phyloP scores from a whole-genome alignment of 2,329 filamentous ascomycete species.

The Colletotrichum coccodes region DNA sequence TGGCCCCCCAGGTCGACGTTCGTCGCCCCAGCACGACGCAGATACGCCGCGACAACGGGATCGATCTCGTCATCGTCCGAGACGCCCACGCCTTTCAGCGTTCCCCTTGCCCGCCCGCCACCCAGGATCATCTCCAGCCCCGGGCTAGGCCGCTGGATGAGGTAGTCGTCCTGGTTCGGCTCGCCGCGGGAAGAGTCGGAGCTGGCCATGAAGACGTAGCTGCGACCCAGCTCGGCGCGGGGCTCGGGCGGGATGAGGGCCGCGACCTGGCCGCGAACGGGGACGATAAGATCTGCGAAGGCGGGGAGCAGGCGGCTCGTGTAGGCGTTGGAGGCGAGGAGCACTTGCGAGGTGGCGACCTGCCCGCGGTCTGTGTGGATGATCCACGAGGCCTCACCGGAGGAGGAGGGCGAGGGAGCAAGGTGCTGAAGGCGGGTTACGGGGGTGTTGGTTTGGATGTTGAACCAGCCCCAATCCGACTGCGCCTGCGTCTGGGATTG shows the following conservation, averaged over 20 bases:
- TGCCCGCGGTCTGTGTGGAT: conserved; percentile 76
- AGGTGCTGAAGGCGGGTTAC: conserved; percentile 60
- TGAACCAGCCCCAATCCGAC: conserved; percentile 55
- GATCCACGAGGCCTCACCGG: conserved; percentile 57
- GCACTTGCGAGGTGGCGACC: conserved; percentile 69
- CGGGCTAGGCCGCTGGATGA: conserved; percentile 73
- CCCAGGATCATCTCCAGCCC: conserved; percentile 75
- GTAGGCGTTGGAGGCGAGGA: conserved; percentile 87
- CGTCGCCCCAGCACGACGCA: conserved; percentile 57
- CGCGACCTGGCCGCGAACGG: conserved; percentile 79
- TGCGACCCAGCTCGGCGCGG: conserved; percentile 58
- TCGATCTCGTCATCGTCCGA: conserved; percentile 70
- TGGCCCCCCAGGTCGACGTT: conserved; percentile 52
- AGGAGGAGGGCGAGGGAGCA: background rate
- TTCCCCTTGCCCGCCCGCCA: conserved; percentile 70
- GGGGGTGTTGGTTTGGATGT: conserved; percentile 80
- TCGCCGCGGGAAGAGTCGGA: conserved; percentile 29
- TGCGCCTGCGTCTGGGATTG: conserved; percentile 33
- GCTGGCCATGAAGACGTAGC: conserved; percentile 69
- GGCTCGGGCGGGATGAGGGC: conserved; percentile 64
- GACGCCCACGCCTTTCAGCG: conserved; percentile 63
- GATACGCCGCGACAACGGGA: conserved; percentile 61
- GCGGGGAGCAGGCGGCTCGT: conserved; percentile 78
- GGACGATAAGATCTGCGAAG: conserved; percentile 78
- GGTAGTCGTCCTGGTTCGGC: conserved; percentile 73